These are phyloP conservation scores for Spinellus fusiger DNA, from an alignment of 192 early-diverging fungal species.

Conservation along the genomic window DNA sequence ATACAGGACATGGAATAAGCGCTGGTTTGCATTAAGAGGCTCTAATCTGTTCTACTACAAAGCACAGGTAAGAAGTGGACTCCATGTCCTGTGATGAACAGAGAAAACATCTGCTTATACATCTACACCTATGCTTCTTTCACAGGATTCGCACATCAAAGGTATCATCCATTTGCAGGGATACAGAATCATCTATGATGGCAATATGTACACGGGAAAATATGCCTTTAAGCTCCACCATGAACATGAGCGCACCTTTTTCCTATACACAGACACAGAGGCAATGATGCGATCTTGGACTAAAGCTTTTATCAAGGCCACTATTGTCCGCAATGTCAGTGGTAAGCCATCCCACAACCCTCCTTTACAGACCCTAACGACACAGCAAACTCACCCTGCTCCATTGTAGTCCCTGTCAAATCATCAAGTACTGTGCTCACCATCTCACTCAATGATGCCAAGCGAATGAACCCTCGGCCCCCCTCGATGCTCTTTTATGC, in stretches of 20 bases:
- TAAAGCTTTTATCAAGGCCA: conserved; percentile 56
- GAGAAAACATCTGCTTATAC: conserved; percentile 37
- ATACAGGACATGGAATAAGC: conserved; percentile 49
- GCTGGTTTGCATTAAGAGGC: conserved; percentile 52
- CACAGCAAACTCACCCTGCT: neutral
- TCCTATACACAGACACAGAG: conserved; percentile 50
- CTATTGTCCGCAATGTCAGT: conserved; percentile 46
- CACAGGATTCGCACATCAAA: conserved; percentile 43
- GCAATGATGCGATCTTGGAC: conserved; percentile 47
- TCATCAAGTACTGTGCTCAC: conserved; percentile 52
- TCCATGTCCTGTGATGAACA: conserved; percentile 42
- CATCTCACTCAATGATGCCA: conserved; percentile 43
- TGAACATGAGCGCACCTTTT: conserved; percentile 50
- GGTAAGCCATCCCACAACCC: conserved; percentile 11
- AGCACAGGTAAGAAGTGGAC: too few relatives aligned
- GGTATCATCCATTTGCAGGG: conserved; percentile 55
- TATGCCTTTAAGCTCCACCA: conserved; percentile 57
- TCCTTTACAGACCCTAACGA: too few relatives aligned
- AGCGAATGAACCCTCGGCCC: conserved; percentile 43
- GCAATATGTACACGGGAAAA: conserved; percentile 51
- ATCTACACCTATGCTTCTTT: conserved; percentile 43
- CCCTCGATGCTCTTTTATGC: conserved; percentile 28
- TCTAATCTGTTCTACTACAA: conserved; percentile 49
- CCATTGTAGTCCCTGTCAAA: conserved; percentile 40
- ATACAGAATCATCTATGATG: conserved; percentile 55